Percentiles rank a stretch among this genome's conserved stretches.
phyloP scores from a whole-genome alignment of 2,329 filamentous ascomycete genomes.

The Sporothrix mexicana region DNA sequence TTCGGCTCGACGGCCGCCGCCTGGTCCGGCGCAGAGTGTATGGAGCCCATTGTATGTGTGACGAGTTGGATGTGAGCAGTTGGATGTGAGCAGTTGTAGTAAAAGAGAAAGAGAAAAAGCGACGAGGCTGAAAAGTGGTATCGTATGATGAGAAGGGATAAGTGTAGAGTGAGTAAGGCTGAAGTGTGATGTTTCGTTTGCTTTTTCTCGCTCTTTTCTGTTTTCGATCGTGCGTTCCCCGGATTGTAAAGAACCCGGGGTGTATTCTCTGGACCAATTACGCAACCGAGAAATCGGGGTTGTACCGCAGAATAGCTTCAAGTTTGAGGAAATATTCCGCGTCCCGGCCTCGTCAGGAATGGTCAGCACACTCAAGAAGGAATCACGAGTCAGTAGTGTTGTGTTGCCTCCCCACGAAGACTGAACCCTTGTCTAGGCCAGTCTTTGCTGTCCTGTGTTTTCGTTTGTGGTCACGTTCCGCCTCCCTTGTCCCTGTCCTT shows the following conservation, averaged over 20 bases:
- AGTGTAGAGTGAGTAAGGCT: neutral
- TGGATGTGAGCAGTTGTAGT: neutral
- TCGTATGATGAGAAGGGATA: neutral
- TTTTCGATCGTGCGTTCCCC: neutral
- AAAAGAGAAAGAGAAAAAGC: too few species aligned
- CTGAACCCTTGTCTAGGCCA: neutral
- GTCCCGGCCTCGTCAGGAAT: neutral
- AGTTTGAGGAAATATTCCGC: neutral
- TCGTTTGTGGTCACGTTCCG: neutral
- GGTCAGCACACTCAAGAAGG: neutral
- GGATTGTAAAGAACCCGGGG: neutral
- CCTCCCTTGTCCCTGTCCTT: neutral
- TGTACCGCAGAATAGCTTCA: too few species aligned
- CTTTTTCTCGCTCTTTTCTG: neutral
- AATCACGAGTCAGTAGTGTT: neutral
- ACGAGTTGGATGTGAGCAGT: neutral
- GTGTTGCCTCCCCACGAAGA: too few species aligned
- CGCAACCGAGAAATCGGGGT: neutral
- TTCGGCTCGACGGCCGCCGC: neutral
- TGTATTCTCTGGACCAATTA: neutral
- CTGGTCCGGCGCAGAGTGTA: conserved; percentile 10
- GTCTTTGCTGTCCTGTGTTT: neutral
- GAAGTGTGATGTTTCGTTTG: neutral
- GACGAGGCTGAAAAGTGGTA: neutral
- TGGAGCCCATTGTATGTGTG: conserved; percentile 14